Evolutionary conservation across 2,329 filamentous ascomycete genomes (phyloP), one percentile per base, ranked within the genome.

Genomic region (Aspergillus quadrilineatus): DNA sequence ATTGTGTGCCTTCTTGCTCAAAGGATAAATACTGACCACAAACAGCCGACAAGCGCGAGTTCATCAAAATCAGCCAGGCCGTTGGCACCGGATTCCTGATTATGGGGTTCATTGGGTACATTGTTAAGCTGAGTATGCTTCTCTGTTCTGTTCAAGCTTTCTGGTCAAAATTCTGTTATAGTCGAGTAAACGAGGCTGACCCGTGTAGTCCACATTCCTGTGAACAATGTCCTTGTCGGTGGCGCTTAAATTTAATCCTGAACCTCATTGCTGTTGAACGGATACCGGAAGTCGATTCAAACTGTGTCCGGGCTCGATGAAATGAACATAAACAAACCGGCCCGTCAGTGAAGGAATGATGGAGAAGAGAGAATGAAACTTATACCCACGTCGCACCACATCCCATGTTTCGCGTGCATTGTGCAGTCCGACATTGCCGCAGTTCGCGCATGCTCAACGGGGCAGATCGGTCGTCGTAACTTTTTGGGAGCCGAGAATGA

Each of bases 41-140:
- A 44, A 7, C 32, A 84, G 81, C 82, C 67, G 82, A 84, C 71
- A 79, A 79, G 70, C 77, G 81, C 65, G 82, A 85, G 70, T 84
- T 85, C 69, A 77, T 84, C 66, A 84, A 84, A 71, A 84, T 85
- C 69, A 81, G 79, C 62, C 82, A 85, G 73, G 82, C 81, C 52
- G 82, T 84, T 50, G 82, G 81, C 62, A 81, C 83, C 68, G 82
- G 82, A 2, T 85, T 85, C 71, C 69, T 85, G 53, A 80, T 85
- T 60, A 85, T 85, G 82, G 72, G 60, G 10, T 71, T 80, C 49
- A 84, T 84, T 64, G 82, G 82, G 58, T 85, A 84, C 71, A 77
- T 85, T 55, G 81, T 85, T 62, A 84, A 85, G 75, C 72, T 85
- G 71, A 84, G 82, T 84, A 67, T 62, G 80, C 74, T 26, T 44